phyloP scores from a whole-genome alignment of 805 yeast genomes.

The Wickerhamiella alocasiicola region DNA sequence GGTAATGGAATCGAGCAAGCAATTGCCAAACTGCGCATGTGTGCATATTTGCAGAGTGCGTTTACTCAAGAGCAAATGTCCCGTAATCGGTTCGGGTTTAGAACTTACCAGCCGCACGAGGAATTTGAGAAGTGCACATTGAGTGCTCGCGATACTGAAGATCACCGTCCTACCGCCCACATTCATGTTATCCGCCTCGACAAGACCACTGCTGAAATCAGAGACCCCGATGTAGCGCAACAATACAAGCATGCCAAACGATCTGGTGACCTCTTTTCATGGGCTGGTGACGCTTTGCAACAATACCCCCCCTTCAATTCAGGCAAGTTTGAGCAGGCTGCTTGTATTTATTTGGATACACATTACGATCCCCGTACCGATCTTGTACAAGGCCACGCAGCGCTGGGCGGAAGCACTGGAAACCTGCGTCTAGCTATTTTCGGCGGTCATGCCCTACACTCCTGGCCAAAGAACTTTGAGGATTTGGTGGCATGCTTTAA shows the following conservation, averaged over 20 bases:
- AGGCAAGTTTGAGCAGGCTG: conserved; percentile 53
- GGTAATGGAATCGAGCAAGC: conserved; percentile 62
- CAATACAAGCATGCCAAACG: conserved; percentile 64
- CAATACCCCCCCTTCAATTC: conserved; percentile 40
- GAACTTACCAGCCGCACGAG: conserved; percentile 67
- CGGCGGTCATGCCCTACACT: conserved; percentile 83
- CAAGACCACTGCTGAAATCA: conserved; percentile 53
- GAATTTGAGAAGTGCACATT: conserved; percentile 45
- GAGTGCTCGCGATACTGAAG: conserved; percentile 33
- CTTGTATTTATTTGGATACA: conserved; percentile 73
- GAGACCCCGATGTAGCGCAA: conserved; percentile 75
- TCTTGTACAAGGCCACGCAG: conserved; percentile 76
- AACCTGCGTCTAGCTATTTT: conserved; percentile 71
- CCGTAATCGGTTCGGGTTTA: conserved; percentile 59
- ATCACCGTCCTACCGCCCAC: conserved; percentile 48
- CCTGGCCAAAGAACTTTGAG: conserved; percentile 84
- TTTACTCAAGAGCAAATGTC: conserved; percentile 84
- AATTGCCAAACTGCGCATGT: conserved; percentile 59
- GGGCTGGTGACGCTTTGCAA: conserved; percentile 63
- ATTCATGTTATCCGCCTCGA: conserved; percentile 65
- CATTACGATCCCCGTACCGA: conserved; percentile 57
- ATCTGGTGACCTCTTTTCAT: conserved; percentile 63
- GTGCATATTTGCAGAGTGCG: conserved; percentile 81
- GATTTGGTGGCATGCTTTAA: conserved; percentile 53
- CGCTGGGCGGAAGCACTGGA: conserved; percentile 77